Base-by-base conservation (phyloP, 1,139 yeast species). In the Meyerozyma guilliermondii region DNA sequence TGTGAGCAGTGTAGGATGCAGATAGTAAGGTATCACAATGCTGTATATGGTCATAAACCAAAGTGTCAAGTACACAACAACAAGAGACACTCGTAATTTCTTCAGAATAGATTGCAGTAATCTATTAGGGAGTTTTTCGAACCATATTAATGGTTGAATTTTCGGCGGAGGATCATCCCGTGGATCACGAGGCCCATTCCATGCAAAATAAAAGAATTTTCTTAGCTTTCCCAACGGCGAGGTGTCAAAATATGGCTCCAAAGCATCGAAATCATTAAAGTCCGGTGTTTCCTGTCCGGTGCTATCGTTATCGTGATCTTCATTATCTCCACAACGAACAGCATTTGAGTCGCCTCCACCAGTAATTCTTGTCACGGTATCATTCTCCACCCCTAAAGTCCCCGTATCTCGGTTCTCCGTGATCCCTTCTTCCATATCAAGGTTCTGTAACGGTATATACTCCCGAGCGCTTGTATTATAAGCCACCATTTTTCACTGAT, bases 151-250 rank as follows among this genome's bases (percentile, higher is more conserved):
- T 9, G 46, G 40, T 7, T 50, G 40, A 39, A 66, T 55, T 11
- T 59, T 52, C 2, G 48, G 46, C 2, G 85, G 82, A 1, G 80
- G 74, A 1, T 65, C 66, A 52, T 82, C 87, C 18, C 48, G 47
- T 1, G 80, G 74, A 3, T 53, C 50, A 2, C 45, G 54, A 0
- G 87, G 87, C 0, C 88, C 88, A 14, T 63, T 41, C 81, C 84
- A 76, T 7, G 66, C 18, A 9, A 39, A 23, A 20, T 29, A n/a
- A 26, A 39, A 30, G 23, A 38, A 38, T 26, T 28, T 30, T n/a
- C 17, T 10, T 14, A 41, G 2, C 14, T 38, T 40, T 11, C 20
- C 40, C 35, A 16, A 10, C 23, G 36, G 23, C 7, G 36, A 33
- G 13, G 26, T 18, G 11, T 17, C 36, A 20, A 33, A 33, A 33